These are phyloP conservation scores for Curvularia sp. DNA, from an alignment of 2,329 filamentous ascomycete genomes.

Conservation along the genomic window DNA sequence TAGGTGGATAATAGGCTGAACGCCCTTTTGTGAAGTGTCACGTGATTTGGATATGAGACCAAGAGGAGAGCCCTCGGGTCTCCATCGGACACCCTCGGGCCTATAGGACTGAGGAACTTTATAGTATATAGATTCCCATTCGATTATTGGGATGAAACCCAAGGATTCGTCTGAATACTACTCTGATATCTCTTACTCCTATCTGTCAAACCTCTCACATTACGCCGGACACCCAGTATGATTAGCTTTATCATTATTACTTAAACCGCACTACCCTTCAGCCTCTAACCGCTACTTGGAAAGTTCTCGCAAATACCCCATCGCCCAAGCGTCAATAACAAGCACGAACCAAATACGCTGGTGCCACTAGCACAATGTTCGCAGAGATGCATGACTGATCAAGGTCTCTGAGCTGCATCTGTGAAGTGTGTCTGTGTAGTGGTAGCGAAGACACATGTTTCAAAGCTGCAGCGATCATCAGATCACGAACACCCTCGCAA, in stretches of 20 bases:
- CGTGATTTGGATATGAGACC: too few species aligned
- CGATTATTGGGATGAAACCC: too few species aligned
- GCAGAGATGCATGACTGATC: not conserved
- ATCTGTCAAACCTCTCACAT: too few species aligned
- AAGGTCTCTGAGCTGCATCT: not conserved
- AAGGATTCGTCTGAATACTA: too few species aligned
- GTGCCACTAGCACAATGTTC: not conserved
- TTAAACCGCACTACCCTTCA: not conserved
- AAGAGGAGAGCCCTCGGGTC: too few species aligned
- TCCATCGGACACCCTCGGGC: too few species aligned
- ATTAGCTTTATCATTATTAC: not conserved
- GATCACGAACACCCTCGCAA: not conserved
- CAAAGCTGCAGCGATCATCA: conserved; percentile 1
- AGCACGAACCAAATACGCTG: not conserved
- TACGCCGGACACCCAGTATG: too few species aligned
- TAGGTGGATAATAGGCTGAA: too few species aligned
- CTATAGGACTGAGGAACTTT: too few species aligned
- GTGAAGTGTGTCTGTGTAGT: not conserved
- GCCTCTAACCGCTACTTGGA: not conserved
- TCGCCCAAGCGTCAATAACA: not conserved
- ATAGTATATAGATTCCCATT: too few species aligned
- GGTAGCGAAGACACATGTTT: not conserved
- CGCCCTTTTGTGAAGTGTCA: too few species aligned
- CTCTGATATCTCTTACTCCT: too few species aligned
- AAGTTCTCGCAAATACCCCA: not conserved